Conservation (phyloP, 2,329 filamentous ascomycete species). For the Fusarium siculi region DNA sequence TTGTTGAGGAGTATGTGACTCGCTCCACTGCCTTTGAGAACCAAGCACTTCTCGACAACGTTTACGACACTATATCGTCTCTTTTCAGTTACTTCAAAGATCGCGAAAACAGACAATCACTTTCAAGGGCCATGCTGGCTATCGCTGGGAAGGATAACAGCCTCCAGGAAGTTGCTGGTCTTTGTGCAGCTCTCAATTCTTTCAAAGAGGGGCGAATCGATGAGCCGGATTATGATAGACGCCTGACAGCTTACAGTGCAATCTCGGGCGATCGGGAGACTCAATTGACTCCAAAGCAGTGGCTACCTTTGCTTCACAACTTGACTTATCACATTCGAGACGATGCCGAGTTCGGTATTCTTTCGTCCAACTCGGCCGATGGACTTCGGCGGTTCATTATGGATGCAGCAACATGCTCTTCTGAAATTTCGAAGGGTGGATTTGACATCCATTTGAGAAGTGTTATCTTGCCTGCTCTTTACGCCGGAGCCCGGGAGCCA, state of each 20-base stretch:
- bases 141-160: constrained; percentile 73
- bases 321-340: constrained; percentile 87
- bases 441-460: constrained; percentile 70
- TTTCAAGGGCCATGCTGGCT: constrained; percentile 78
- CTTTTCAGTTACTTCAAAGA: constrained; percentile 94
- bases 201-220: constrained; percentile 78
- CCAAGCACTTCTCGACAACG: constrained; percentile 64
- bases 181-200: constrained; percentile 86
- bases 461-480: constrained; percentile 79
- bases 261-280: constrained; percentile 73
- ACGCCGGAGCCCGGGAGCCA: constrained; percentile 77
- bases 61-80: constrained; percentile 80
- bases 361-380: constrained; percentile 83
- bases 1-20: constrained; percentile 83
- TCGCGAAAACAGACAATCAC: constrained; percentile 75
- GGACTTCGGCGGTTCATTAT: constrained; percentile 82
- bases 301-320: constrained; percentile 90
- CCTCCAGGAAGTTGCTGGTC: constrained; percentile 69
- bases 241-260: constrained; percentile 78
- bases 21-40: constrained; percentile 60
- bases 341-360: constrained; percentile 87
- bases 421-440: constrained; percentile 50
- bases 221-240: constrained; percentile 87
- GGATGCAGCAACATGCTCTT: constrained; percentile 58
- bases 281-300: constrained; percentile 76